Evolutionary conservation across 768 basidiomycete genomes (phyloP), one percentile per base, ranked within the genome.

Genomic region (Tulasnella sp.): DNA sequence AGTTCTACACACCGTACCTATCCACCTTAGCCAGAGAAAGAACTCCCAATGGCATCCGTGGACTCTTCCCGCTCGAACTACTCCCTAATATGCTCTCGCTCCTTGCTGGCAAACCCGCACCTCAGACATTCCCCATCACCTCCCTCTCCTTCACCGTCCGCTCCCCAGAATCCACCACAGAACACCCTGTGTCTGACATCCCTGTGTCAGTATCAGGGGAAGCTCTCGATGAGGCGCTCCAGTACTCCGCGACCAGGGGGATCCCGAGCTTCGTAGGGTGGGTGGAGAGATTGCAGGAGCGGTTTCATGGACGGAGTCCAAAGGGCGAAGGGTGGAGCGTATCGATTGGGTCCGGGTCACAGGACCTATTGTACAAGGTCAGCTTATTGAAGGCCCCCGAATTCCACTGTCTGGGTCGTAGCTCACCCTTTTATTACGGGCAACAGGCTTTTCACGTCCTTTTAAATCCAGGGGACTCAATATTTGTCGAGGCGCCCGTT

Each of bases 91-190:
- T 89, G 38, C 82, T 92, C 57, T 88, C 85, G 2, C 69, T 92
- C 30, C 79, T 93, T 5, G 92, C 92, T 0, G 94, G 94, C 25
- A 92, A 93, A 70, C 94, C 94, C 4, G 93, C 94, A 66, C 77
- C 83, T 7, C 74, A 77, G n/a, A 86, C 89, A 19, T 98, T 97
- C 73, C 94, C 94, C 1, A 88, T 98, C 73, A 82, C 83, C 1
- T 82, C 84, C 0, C 73, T 98, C 64, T 82, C 78, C 57, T 81
- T 88, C 69, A 79, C 75, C 1, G 76, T 81, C 2, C 60, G 52
- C 31, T 78, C 80, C 10, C 79, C 79, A 17, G 43, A 55, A 17
- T 12, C 31, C 41, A 17, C 51, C 29, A 22, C 15, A 38, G 5
- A 5, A 38, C 5, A 78, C 58, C 72, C 73, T 10, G 62, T 66